Base-by-base conservation (phyloP, 148 eudicot genomes). In the Diospyros kaki region DNA sequence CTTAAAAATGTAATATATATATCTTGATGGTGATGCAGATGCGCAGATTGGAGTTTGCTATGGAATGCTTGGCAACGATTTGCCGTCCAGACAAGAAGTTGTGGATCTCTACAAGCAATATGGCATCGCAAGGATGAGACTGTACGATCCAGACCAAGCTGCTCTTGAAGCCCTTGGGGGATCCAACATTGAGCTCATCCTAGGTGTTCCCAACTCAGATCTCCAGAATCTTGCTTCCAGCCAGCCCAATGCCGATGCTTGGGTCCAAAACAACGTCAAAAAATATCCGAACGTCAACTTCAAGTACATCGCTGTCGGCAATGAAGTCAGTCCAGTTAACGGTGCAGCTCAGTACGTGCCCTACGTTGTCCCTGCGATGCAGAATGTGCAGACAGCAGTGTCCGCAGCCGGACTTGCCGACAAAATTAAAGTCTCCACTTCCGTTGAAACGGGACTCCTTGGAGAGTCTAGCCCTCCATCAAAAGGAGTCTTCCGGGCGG, bases 231-330 rank as follows among this genome's bases (percentile, higher is more conserved):
- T 85, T 39, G 75, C 81, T 45, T 3, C 68, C 12, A 75, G 61
- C 73, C 86, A 76, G 76, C 58, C 74, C 63, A 43, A 63, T 45
- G 80, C 79, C 5, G 75, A 67, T 44, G 8, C 72, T 8, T 88
- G 91, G 89, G 83, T 88, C 64, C 71, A 73, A 71, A 69, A 53
- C 7, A 86, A 88, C 40, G 66, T 86, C 3, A 43, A 5, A 52
- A 71, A 54, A 43, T 82, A 82, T 61, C 74, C 73, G 13, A 72
- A 67, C 73, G 86, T 85, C 76, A 81, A 78, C n/a, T 78, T 85
- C 66, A 80, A 81, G 55, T 80, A 82, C 81, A 79, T 88, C 40
- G 81, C 73, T 5, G 84, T 84, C 11, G 91, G 91, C 2, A 82
- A 81, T 61, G 89, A 86, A 46, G 61, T 88, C 15, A 42, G 67